A percentile compares a stretch with the other conserved stretches of the same genome.
Evolutionary conservation across 495 filamentous ascomycete genomes (phyloP).

Genomic region (Neurospora terricola): DNA sequence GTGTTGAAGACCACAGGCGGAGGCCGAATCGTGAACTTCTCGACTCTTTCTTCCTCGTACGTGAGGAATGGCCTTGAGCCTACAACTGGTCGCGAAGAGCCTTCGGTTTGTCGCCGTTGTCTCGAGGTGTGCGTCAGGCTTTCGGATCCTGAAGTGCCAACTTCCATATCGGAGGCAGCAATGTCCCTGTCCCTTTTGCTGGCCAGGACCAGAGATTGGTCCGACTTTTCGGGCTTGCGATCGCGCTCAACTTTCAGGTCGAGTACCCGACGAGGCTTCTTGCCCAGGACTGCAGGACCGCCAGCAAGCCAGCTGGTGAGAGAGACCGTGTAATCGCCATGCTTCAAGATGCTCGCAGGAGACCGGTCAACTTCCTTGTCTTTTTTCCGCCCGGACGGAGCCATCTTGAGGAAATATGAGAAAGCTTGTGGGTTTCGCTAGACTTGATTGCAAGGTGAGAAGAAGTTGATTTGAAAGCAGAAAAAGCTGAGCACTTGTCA

Average conservation of each 20-base stretch:
- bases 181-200: neutral
- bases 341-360: neutral
- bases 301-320: conserved; percentile 2
- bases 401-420: neutral
- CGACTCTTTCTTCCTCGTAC: neutral
- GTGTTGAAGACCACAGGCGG: neutral
- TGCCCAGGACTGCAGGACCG: neutral
- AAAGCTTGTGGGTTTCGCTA: neutral
- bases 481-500: neutral
- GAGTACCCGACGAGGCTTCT: neutral
- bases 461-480: neutral
- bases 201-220: neutral
- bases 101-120: neutral
- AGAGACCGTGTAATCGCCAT: conserved; percentile 1
- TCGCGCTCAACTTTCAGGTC: neutral
- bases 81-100: neutral
- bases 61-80: neutral
- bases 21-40: neutral
- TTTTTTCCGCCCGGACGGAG: neutral
- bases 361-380: neutral
- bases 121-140: neutral
- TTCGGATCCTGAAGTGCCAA: neutral
- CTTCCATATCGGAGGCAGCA: neutral
- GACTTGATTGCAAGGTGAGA: neutral
- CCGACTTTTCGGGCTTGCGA: neutral